Evolutionary conservation across 148 eudicot species (phyloP).

Genomic region (Rhododendron mucronatum): DNA sequence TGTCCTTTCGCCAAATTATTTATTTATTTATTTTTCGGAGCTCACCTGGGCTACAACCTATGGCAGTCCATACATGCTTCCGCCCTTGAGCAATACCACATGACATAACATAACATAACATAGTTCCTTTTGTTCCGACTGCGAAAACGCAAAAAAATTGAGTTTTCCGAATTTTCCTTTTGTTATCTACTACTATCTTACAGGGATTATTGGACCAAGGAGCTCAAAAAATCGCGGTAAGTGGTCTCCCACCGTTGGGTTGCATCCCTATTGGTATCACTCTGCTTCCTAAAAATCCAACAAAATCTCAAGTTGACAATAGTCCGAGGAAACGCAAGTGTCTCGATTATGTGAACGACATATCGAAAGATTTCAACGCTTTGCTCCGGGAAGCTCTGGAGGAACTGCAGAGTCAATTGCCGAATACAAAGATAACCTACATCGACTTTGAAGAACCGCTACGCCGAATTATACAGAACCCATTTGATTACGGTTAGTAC

Average conservation of each 20-base stretch:
- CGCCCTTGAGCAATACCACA: too few species aligned
- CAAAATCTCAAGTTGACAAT: background rate
- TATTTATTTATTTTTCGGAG: too few species aligned
- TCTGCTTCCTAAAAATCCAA: background rate
- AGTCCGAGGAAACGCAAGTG: background rate
- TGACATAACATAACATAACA: too few species aligned
- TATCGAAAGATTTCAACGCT: background rate
- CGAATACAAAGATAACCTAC: constrained; percentile 10
- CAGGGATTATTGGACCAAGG: constrained; percentile 4
- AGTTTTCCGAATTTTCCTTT: background rate
- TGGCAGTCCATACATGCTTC: too few species aligned
- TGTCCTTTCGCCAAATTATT: too few species aligned
- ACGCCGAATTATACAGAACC: constrained; percentile 3
- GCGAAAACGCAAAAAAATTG: background rate
- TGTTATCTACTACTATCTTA: background rate
- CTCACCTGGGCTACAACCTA: too few species aligned
- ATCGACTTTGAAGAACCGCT: constrained; percentile 7
- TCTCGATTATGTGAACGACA: background rate
- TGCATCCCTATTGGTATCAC: constrained; percentile 9
- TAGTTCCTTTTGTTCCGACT: background rate
- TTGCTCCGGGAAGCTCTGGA: background rate
- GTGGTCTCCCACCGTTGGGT: constrained; percentile 13
- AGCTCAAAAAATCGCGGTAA: constrained; percentile 6
- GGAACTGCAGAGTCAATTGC: background rate
- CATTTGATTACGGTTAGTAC: background rate